A percentile compares a stretch with the other conserved stretches of the same genome.
Conservation (phyloP, 257 asterid species). For the Salvia rosmarinus region DNA sequence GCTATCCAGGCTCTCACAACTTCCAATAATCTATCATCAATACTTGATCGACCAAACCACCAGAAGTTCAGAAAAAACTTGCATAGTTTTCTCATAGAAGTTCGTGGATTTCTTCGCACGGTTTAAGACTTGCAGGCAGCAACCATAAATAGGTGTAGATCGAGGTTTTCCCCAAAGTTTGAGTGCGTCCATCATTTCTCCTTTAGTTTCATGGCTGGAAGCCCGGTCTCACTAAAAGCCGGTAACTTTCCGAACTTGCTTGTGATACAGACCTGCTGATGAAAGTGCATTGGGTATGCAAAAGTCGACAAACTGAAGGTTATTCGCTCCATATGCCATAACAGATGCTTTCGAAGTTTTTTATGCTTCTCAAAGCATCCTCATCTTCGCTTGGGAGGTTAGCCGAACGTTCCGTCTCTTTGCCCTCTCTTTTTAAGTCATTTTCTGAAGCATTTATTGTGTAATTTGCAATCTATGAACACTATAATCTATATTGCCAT, state of each 20-base stretch:
- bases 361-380: not conserved
- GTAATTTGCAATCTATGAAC: not conserved
- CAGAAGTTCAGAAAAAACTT: conserved; percentile 87
- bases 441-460: not conserved
- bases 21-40: conserved; percentile 71
- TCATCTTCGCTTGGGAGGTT: not conserved
- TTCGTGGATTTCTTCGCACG: conserved; percentile 90
- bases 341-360: not conserved
- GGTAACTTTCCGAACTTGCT: conserved; percentile 2
- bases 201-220: not conserved
- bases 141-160: conserved; percentile 6
- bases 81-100: conserved; percentile 72
- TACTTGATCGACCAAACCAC: conserved; percentile 79
- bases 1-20: conserved; percentile 80
- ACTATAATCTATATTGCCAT: not conserved
- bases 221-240: not conserved
- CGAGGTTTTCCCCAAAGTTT: not conserved
- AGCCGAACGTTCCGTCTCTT: not conserved
- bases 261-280: not conserved
- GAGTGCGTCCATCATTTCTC: conserved; percentile 2
- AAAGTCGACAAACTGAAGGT: conserved; percentile 11
- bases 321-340: conserved; percentile 27
- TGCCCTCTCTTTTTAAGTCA: too few species aligned
- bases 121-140: conserved; percentile 46
- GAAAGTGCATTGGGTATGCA: conserved; percentile 29